Base-by-base conservation (phyloP, 352 stramenopile genomes). In the Globisporangium orthogonon region DNA sequence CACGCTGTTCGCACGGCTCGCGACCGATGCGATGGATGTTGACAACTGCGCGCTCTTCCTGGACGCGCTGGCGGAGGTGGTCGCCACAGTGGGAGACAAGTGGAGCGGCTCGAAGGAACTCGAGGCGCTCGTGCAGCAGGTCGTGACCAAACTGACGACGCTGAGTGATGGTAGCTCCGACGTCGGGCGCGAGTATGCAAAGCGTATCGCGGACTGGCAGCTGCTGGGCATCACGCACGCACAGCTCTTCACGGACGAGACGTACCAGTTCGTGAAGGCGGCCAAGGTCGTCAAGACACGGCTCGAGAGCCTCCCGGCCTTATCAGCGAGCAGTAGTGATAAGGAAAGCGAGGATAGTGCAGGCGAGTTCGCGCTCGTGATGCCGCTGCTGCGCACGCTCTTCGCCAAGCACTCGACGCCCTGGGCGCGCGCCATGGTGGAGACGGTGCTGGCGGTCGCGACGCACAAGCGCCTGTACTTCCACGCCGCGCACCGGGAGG, bases 201-300 rank as follows among this genome's bases (percentile, higher is more conserved):
- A 71, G 53, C 54, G 13, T 2, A 46, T 77, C 17, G 67, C 74
- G 0, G 53, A 73, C 40, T 92, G 79, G 83, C 70, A 72, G 56
- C 67, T 90, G 40, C 41, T 85, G 28, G 71, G 68, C 3, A 55
- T 90, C 58, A 86, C 78, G 1, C 78, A 89, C 54, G 61, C 66
- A 11, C 73, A 88, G 53, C 72, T 93, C 10, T 86, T 87, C 58
- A 93, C 80, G 7, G 83, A 93, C 60, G 83, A 93, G 60, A 87
- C 83, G 54, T 93, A 87, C 50, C 62, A 87, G 64, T 93, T 93
- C 60, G 79, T 68, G 30, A 86, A 86, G 48, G 77, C 80, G 14
- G 70, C 73, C 5, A 91, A 91, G 54, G 62, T 67, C 13, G 73
- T 89, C 7, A 74, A 82, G 55, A 52, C 60, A n/a, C 71, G 76